These are phyloP conservation scores for Peniophora sp. DNA, from an alignment of 1,284 basidiomycete species.

Conservation along the genomic window DNA sequence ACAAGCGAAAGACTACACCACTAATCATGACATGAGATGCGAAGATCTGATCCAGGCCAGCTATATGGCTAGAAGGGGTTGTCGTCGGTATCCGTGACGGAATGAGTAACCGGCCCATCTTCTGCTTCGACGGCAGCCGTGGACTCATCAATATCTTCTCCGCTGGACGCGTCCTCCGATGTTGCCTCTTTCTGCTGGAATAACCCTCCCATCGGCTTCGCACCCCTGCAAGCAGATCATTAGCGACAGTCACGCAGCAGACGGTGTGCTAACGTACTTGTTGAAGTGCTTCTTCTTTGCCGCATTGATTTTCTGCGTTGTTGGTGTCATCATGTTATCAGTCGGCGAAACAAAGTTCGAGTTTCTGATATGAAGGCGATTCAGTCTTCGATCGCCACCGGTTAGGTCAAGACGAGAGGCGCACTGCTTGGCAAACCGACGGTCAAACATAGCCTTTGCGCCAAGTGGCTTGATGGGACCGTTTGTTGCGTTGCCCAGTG, in stretches of 20 bases:
- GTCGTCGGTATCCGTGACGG: slow-evolving; percentile 33
- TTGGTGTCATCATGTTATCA: slow-evolving; percentile 88
- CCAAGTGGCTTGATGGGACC: slow-evolving; percentile 47
- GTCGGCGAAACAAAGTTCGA: slow-evolving; percentile 83
- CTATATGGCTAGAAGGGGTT: slow-evolving; percentile 44
- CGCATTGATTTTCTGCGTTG: slow-evolving; percentile 81
- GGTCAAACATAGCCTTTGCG: slow-evolving; percentile 80
- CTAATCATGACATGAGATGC: slow-evolving; percentile 3
- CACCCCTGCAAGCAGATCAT: slow-evolving; percentile 28
- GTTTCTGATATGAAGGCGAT: slow-evolving; percentile 43
- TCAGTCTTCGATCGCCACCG: slow-evolving; percentile 4
- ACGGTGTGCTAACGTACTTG: too few species aligned
- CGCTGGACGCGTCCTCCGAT: background rate
- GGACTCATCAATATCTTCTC: background rate
- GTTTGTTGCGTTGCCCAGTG: slow-evolving; percentile 60
- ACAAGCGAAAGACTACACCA: slow-evolving; percentile 1
- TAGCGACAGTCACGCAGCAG: too few species aligned
- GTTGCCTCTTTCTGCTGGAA: slow-evolving; percentile 25
- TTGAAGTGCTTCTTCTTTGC: slow-evolving; percentile 88
- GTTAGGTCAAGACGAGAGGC: slow-evolving; percentile 22
- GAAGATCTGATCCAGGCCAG: background rate
- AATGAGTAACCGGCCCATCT: background rate
- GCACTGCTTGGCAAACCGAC: slow-evolving; percentile 81
- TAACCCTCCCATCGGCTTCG: slow-evolving; percentile 50
- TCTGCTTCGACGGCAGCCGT: background rate